Evolutionary conservation across 2,329 filamentous ascomycete species (phyloP), one percentile per base, ranked within the genome.

Genomic region (Chaetoscypha palmicola): DNA sequence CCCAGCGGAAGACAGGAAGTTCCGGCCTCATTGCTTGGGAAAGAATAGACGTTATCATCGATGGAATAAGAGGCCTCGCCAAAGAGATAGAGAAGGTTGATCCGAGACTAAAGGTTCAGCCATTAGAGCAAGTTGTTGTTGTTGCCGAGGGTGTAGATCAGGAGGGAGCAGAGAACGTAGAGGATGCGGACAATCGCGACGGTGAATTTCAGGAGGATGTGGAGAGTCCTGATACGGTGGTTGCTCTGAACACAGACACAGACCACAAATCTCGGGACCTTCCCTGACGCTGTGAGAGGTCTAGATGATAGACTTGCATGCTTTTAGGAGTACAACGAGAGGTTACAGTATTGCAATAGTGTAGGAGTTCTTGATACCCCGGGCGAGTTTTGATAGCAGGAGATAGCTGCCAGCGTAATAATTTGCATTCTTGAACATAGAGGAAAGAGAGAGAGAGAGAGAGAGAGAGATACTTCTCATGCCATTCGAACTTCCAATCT

Each of bases 181-280:
- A 28, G 7, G 47, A 47, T 26, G 43, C 46, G 8, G 36, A 34
- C 26, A 45, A 45, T 12, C 28, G 16, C 4, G 47, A 50, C 1
- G 46, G 26, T 48, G 51, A 47, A 2, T 45, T 55, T 41, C 55
- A 56, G 35, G 37, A 54, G n/a, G 54, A 58, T 42, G 56, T 55
- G 31, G 54, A 58, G 21, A 57, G 52, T 36, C 52, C 55, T 8
- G 56, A 57, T 46, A 59, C 55, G 17, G 47, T 58, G 38, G 49
- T 58, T 44, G 38, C 38, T 22, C 26, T 31, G 14, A 35, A 39
- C 16, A 39, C 37, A 26, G 32, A 39, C 16, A 39, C 37, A 26
- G 22, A 23, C 17, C 36, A 20, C 4, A 12, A 12, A 23, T 14
- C 37, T 30, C 37, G 23, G 16, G 21, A 12, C 24, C 24, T 7